These are phyloP conservation scores for Podospora appendiculata DNA, from an alignment of 495 filamentous ascomycete genomes.

Conservation along the genomic window DNA sequence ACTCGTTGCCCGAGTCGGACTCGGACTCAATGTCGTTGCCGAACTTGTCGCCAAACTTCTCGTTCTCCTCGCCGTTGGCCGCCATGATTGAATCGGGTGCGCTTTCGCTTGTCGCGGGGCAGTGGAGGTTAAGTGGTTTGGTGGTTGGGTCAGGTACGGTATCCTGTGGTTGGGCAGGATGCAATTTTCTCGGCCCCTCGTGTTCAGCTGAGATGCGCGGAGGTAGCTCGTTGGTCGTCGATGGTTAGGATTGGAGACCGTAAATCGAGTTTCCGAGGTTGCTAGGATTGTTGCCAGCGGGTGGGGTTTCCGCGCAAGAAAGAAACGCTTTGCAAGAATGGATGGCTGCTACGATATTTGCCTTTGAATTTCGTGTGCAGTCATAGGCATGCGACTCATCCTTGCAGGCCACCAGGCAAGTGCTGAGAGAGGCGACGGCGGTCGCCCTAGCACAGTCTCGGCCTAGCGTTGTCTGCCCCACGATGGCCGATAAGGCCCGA, in stretches of 20 bases:
- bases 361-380: conserved; percentile 25
- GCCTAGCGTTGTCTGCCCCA: neutral
- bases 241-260: neutral
- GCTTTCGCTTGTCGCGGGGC: conserved; percentile 13
- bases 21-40: conserved; percentile 43
- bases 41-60: conserved; percentile 24
- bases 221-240: too few species aligned
- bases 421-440: neutral
- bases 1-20: conserved; percentile 39
- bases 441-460: neutral
- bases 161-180: too few species aligned
- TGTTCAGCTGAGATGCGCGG: neutral
- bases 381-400: conserved; percentile 15
- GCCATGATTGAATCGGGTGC: conserved; percentile 26
- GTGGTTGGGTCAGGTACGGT: too few species aligned
- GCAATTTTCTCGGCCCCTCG: conserved; percentile 13
- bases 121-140: neutral
- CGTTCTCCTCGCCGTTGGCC: conserved; percentile 23
- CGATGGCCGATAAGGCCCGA: neutral
- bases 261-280: neutral
- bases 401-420: conserved; percentile 4
- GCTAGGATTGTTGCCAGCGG: neutral
- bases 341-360: conserved; percentile 19
- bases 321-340: conserved; percentile 5
- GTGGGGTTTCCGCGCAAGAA: conserved; percentile 6